Conservation (phyloP, 805 yeast species). For the Ogataea minuta region DNA sequence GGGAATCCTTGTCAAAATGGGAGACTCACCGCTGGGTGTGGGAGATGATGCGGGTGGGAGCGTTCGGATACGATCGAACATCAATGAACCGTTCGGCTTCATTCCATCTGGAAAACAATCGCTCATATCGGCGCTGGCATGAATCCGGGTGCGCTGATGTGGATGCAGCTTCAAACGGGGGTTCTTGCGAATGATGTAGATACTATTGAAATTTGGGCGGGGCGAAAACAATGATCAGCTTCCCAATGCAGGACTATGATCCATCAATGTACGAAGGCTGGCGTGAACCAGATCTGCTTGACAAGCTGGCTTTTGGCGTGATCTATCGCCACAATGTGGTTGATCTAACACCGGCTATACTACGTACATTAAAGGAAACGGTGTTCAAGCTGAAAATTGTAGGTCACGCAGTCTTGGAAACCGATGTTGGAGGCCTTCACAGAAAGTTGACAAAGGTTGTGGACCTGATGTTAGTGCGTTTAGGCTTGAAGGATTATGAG, state of each 20-base stretch:
- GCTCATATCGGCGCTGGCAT: conserved; percentile 37
- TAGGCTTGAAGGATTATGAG: conserved; percentile 2
- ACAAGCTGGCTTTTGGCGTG: conserved; percentile 44
- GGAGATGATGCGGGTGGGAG: conserved; percentile 68
- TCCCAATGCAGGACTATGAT: conserved; percentile 63
- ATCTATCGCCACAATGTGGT: conserved; percentile 41
- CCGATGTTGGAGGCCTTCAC: conserved; percentile 28
- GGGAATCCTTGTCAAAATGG: conserved; percentile 52
- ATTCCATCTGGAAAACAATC: conserved; percentile 42
- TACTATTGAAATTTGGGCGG: conserved; percentile 52
- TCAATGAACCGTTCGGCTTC: conserved; percentile 50
- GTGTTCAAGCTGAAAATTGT: conserved; percentile 18
- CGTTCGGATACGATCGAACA: conserved; percentile 56
- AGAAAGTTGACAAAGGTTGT: conserved; percentile 8
- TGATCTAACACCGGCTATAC: conserved; percentile 36
- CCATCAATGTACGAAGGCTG: conserved; percentile 44
- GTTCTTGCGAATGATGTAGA: conserved; percentile 43
- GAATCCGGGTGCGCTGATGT: conserved; percentile 47
- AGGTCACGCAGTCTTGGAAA: conserved; percentile 53
- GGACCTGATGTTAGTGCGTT: conserved; percentile 5
- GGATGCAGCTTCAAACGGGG: conserved; percentile 40
- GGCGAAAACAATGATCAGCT: conserved; percentile 40
- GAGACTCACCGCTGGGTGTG: conserved; percentile 54
- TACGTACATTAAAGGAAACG: conserved; percentile 1
- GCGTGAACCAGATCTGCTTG: conserved; percentile 27